Conservation (phyloP, 1,139 yeast species). For the Pichia sp. region DNA sequence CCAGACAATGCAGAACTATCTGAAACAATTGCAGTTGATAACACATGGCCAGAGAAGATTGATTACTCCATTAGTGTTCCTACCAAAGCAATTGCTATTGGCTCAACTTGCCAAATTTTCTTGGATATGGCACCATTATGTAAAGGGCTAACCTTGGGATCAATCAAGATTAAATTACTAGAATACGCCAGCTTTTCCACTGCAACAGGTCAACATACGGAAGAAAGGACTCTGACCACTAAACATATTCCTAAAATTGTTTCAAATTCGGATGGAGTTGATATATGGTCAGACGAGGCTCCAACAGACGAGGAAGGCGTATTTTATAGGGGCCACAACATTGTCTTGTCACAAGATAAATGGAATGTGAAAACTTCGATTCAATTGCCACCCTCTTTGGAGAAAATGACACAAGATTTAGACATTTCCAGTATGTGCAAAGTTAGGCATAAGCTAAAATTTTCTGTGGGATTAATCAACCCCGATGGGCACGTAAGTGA, state of each 20-base stretch:
- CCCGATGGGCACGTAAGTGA: conserved; percentile 50
- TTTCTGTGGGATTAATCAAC: conserved; percentile 29
- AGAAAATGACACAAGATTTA: conserved; percentile 82
- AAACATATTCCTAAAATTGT: conserved; percentile 35
- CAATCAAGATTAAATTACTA: conserved; percentile 57
- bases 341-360: conserved; percentile 47
- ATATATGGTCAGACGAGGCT: conserved; percentile 30
- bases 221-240: conserved; percentile 53
- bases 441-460: conserved; percentile 58
- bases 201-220: conserved; percentile 47
- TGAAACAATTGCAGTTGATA: conserved; percentile 91
- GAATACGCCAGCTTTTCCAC: conserved; percentile 68
- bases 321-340: conserved; percentile 27
- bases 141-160: conserved; percentile 77
- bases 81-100: conserved; percentile 84
- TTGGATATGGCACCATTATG: conserved; percentile 72
- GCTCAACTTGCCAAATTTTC: conserved; percentile 68
- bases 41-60: conserved; percentile 92
- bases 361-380: conserved; percentile 71
- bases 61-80: conserved; percentile 88
- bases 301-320: conserved; percentile 31
- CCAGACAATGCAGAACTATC: conserved; percentile 84
- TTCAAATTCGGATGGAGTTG: conserved; percentile 36
- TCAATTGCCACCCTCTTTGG: conserved; percentile 64
- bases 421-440: conserved; percentile 56